These are phyloP conservation scores for Rhizopogon hawkerae DNA, from an alignment of 1,284 basidiomycete genomes.

Conservation along the genomic window DNA sequence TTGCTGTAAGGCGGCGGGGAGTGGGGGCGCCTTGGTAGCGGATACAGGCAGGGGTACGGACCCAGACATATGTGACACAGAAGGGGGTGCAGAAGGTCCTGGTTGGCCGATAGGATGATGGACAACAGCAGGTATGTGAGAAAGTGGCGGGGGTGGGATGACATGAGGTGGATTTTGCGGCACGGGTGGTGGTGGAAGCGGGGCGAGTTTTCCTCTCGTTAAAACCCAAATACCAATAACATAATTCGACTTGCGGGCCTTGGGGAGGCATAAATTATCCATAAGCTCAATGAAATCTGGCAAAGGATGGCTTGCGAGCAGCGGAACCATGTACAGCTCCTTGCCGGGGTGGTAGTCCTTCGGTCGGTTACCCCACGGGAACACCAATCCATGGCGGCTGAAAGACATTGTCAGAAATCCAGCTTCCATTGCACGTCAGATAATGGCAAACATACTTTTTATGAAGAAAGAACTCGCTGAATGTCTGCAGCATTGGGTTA, in stretches of 20 bases:
- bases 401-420: background rate
- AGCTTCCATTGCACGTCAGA: background rate
- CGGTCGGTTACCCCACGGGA: constrained; percentile 71
- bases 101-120: constrained; percentile 8
- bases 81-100: background rate
- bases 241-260: constrained; percentile 50
- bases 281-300: constrained; percentile 84
- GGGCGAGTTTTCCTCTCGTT: constrained; percentile 60
- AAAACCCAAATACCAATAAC: constrained; percentile 80
- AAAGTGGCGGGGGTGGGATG: constrained; percentile 9
- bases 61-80: constrained; percentile 3
- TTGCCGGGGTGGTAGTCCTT: constrained; percentile 71
- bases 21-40: constrained; percentile 1
- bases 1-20: constrained; percentile 22
- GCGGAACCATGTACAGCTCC: constrained; percentile 83
- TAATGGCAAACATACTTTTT: constrained; percentile 55
- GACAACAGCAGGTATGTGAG: constrained; percentile 10
- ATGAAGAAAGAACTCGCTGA: constrained; percentile 62
- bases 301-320: constrained; percentile 57
- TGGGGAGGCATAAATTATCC: constrained; percentile 70
- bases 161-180: constrained; percentile 21
- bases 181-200: constrained; percentile 22
- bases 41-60: background rate
- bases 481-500: constrained; percentile 46
- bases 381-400: constrained; percentile 80